These are phyloP conservation scores for Trichoderma koningiopsis DNA, from an alignment of 2,329 filamentous ascomycete species.

Conservation along the genomic window DNA sequence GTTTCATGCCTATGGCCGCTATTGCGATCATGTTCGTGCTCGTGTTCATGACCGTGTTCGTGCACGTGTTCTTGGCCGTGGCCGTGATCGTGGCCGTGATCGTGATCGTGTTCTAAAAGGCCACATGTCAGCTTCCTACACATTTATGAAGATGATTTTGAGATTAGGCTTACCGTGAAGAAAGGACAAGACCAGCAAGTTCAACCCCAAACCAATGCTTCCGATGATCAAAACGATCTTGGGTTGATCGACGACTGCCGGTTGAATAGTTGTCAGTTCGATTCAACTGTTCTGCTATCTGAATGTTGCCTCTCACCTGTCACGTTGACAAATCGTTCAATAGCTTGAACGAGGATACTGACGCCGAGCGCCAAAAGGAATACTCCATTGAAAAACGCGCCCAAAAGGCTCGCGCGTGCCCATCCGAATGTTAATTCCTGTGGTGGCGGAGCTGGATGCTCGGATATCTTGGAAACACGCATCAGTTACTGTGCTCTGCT, in stretches of 20 bases:
- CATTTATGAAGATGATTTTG: constrained; percentile 32
- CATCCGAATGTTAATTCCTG: constrained; percentile 66
- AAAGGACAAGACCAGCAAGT: constrained; percentile 66
- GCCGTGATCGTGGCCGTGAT: constrained; percentile 25
- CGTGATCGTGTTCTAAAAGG: neutral
- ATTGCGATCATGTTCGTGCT: constrained; percentile 31
- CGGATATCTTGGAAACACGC: constrained; percentile 52
- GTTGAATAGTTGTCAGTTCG: constrained; percentile 28
- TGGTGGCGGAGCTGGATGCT: constrained; percentile 55
- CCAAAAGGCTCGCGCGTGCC: constrained; percentile 72
- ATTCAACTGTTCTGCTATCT: neutral
- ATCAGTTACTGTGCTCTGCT: neutral
- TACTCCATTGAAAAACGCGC: constrained; percentile 79
- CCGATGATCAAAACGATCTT: constrained; percentile 70
- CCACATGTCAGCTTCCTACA: neutral
- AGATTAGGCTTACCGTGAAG: constrained; percentile 57
- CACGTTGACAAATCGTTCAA: constrained; percentile 67
- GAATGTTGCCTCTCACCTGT: constrained; percentile 45
- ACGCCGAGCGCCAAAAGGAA: constrained; percentile 72
- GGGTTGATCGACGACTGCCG: constrained; percentile 63
- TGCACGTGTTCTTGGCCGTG: constrained; percentile 42
- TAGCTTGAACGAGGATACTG: constrained; percentile 72
- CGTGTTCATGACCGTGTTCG: constrained; percentile 45
- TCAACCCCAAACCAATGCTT: constrained; percentile 65
- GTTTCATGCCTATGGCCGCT: neutral